Evolutionary conservation across 2,329 filamentous ascomycete genomes (phyloP).

Genomic region (Aspergillus sp.): DNA sequence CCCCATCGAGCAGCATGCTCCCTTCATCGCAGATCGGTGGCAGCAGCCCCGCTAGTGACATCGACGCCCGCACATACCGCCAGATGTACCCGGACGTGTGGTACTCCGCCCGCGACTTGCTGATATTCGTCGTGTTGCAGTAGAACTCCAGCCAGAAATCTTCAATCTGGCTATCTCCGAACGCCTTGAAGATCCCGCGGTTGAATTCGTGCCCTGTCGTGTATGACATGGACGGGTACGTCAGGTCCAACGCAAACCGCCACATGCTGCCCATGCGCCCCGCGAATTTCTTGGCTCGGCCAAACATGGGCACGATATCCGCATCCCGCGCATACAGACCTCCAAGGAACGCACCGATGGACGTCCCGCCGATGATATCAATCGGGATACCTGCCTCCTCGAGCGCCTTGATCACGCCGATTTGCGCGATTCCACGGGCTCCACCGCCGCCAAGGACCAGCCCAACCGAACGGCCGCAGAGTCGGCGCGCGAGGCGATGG

Average conservation of each 20-base stretch:
- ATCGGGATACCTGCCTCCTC: slow-evolving; percentile 96
- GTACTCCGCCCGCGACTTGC: slow-evolving; percentile 80
- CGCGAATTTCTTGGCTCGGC: slow-evolving; percentile 91
- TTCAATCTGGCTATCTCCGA: slow-evolving; percentile 93
- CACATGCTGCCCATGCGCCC: slow-evolving; percentile 99
- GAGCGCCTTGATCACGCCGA: slow-evolving; percentile 87
- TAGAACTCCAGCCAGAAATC: slow-evolving; percentile 99
- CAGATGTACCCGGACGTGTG: slow-evolving; percentile 96
- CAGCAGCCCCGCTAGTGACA: slow-evolving; percentile 87
- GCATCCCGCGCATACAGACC: slow-evolving; percentile 92
- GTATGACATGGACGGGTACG: slow-evolving; percentile 92
- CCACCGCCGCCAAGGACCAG: slow-evolving; percentile 90
- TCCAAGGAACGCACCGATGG: slow-evolving; percentile 91
- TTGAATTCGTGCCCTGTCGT: slow-evolving; percentile 99
- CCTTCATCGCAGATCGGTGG: slow-evolving; percentile 95
- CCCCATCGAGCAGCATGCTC: slow-evolving; percentile 90
- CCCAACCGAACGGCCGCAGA: slow-evolving; percentile 91
- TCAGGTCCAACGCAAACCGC: slow-evolving; percentile 93
- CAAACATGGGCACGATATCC: slow-evolving; percentile 94
- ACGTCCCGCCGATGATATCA: slow-evolving; percentile 89
- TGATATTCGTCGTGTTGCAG: slow-evolving; percentile 99
- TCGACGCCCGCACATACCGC: slow-evolving; percentile 92
- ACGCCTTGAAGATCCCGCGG: slow-evolving; percentile 95
- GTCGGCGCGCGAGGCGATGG: slow-evolving; percentile 75
- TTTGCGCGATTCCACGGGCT: slow-evolving; percentile 80